These are phyloP conservation scores for Scytalidium lignicola DNA, from an alignment of 2,329 filamentous ascomycete genomes.

Conservation along the genomic window DNA sequence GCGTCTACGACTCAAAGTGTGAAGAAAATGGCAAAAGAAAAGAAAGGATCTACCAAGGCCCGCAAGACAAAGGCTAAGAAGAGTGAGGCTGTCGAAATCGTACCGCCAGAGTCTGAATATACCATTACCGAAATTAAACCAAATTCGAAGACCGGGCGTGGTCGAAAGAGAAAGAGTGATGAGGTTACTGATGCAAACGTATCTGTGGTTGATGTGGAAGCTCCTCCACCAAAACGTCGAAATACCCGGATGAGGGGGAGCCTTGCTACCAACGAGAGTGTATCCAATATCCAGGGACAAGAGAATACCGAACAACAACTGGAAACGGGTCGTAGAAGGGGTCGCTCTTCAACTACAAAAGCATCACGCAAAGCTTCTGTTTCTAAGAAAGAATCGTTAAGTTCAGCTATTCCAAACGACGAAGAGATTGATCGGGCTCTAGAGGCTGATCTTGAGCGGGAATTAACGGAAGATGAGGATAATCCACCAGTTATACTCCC, in stretches of 20 bases:
- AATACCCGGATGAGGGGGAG: conserved; percentile 43
- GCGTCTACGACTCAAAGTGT: conserved; percentile 53
- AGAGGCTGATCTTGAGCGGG: conserved; percentile 58
- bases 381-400: conserved; percentile 39
- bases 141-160: conserved; percentile 26
- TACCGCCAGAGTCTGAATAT: conserved; percentile 28
- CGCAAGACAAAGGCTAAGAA: conserved; percentile 47
- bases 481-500: not conserved
- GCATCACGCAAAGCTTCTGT: conserved; percentile 42
- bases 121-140: conserved; percentile 23
- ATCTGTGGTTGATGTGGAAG: conserved; percentile 16
- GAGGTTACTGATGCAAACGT: conserved; percentile 34
- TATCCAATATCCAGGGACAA: conserved; percentile 19
- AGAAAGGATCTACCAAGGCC: conserved; percentile 47
- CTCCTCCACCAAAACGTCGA: conserved; percentile 50
- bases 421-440: conserved; percentile 62
- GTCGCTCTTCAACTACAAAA: conserved; percentile 38
- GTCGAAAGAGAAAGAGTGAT: conserved; percentile 60
- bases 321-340: conserved; percentile 38
- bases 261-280: conserved; percentile 34
- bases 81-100: conserved; percentile 46
- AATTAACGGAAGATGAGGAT: conserved; percentile 48
- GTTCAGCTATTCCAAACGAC: conserved; percentile 48
- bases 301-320: conserved; percentile 41
- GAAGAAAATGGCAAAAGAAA: conserved; percentile 44